These are phyloP conservation scores for Paecilomyces fulvus DNA, from an alignment of 2,329 filamentous ascomycete species.

Conservation along the genomic window DNA sequence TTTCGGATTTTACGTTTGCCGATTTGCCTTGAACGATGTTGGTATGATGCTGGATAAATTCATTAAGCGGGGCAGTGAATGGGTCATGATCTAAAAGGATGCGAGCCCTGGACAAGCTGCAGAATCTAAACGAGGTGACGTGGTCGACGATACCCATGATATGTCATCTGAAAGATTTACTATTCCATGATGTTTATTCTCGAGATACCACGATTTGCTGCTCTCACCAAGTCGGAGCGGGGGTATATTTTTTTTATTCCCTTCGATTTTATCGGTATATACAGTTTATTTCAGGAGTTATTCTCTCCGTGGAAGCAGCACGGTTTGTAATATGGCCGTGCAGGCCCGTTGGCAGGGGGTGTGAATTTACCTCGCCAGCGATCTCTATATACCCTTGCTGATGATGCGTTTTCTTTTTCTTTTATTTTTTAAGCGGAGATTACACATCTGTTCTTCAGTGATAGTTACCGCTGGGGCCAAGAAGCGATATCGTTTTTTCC, in stretches of 20 bases:
- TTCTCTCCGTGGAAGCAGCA: neutral
- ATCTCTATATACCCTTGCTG: neutral
- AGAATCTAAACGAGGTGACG: neutral
- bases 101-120: neutral
- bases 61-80: slow-evolving; percentile 92
- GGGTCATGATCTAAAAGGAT: slow-evolving; percentile 57
- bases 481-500: too few relatives aligned
- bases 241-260: neutral
- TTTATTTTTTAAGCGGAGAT: neutral
- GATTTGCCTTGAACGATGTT: slow-evolving; percentile 85
- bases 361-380: neutral
- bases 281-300: neutral
- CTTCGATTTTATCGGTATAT: neutral
- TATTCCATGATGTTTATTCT: slow-evolving; percentile 5
- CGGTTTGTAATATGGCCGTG: neutral
- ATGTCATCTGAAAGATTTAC: slow-evolving; percentile 3
- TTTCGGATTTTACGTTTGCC: slow-evolving; percentile 92
- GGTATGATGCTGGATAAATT: slow-evolving; percentile 87
- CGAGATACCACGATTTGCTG: slow-evolving; percentile 9
- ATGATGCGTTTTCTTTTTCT: neutral
- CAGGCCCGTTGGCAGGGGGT: neutral
- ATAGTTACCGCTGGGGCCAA: neutral
- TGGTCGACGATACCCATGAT: neutral
- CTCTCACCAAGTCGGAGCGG: neutral
- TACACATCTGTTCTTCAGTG: neutral